Base-by-base conservation (phyloP, 1,139 yeast species). In the Scheffersomyces quercinus region DNA sequence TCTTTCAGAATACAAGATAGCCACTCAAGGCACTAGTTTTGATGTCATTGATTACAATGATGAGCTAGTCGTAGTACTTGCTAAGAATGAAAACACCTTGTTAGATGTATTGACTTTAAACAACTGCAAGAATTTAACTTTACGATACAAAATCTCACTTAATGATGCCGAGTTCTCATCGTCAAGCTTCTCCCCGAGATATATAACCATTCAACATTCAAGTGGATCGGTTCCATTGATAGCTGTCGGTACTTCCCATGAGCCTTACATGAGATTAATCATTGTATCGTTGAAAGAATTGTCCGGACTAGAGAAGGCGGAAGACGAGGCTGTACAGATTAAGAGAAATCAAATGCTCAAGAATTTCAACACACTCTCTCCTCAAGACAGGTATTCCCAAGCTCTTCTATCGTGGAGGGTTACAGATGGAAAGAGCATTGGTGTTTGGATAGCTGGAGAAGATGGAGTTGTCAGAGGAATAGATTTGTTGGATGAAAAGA, bases 101-200 rank as follows among this genome's bases (percentile, higher is more conserved):
- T 47, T 84, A 41, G 79, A 81, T 14, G 73, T 81, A 14, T 66
- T 77, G 41, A 54, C 65, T 0, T 52, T 56, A 15, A 36, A 49
- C 4, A 41, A 50, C 3, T 43, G 2, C 16, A n/a, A 48, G 5
- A 35, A 46, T 20, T 37, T 64, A 41, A 46, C 42, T 13, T 48
- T 77, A 3, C 42, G 68, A 11, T 73, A 70, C 44, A 76, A 77
- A 49, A 64, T 86, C 5, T 84, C 93, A 0, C 65, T 86, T 44
- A 86, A 85, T 57, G 90, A 83, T 57, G 87, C 95, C 0, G 86
- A 85, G 53, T 87, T 85, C 54, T 75, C 83, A n/a, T 76, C 83
- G 31, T 77, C 81, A 45, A 77, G 83, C 1, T 88, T 88, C 59
- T 75, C 84, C 15, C 85, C 88, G 2, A 70, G 82, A 63, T 65